A percentile compares a stretch with the other conserved stretches of the same genome.
These are phyloP conservation scores for Daldinia decipiens DNA, from an alignment of 495 filamentous ascomycete species.

Conservation along the genomic window DNA sequence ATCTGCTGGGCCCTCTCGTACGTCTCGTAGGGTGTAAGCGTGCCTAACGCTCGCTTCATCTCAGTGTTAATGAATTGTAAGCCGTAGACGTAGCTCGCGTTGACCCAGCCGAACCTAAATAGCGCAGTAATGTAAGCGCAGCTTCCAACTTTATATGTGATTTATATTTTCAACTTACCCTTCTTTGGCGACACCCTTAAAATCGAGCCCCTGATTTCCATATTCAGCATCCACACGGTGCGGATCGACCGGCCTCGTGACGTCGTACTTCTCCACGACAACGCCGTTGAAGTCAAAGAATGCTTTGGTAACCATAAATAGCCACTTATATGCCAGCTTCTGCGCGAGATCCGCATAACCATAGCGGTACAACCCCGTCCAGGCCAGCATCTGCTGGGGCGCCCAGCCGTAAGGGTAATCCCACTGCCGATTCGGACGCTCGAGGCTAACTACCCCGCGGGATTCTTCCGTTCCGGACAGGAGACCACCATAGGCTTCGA, in stretches of 20 bases:
- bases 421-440: slow-evolving; percentile 94
- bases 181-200: slow-evolving; percentile 93
- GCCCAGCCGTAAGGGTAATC: slow-evolving; percentile 99
- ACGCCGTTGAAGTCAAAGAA: slow-evolving; percentile 98
- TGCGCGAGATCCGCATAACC: slow-evolving; percentile 90
- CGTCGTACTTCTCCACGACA: slow-evolving; percentile 98
- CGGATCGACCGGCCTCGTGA: slow-evolving; percentile 85
- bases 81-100: slow-evolving; percentile 93
- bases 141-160: neutral
- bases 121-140: slow-evolving; percentile 43
- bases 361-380: slow-evolving; percentile 89
- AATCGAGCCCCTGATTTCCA: slow-evolving; percentile 92
- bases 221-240: slow-evolving; percentile 96
- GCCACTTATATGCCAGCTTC: slow-evolving; percentile 90
- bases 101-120: slow-evolving; percentile 95
- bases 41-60: slow-evolving; percentile 84
- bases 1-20: slow-evolving; percentile 66
- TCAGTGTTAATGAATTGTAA: slow-evolving; percentile 84
- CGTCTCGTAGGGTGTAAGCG: slow-evolving; percentile 82
- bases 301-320: slow-evolving; percentile 96
- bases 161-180: slow-evolving; percentile 71
- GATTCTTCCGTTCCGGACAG: slow-evolving; percentile 88
- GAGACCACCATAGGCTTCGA: slow-evolving; percentile 89
- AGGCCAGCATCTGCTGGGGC: slow-evolving; percentile 97
- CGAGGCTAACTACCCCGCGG: slow-evolving; percentile 79